A percentile compares a stretch with the other conserved stretches of the same genome.
These are phyloP conservation scores for Imleria badia DNA, from an alignment of 768 basidiomycete genomes.

Conservation along the genomic window DNA sequence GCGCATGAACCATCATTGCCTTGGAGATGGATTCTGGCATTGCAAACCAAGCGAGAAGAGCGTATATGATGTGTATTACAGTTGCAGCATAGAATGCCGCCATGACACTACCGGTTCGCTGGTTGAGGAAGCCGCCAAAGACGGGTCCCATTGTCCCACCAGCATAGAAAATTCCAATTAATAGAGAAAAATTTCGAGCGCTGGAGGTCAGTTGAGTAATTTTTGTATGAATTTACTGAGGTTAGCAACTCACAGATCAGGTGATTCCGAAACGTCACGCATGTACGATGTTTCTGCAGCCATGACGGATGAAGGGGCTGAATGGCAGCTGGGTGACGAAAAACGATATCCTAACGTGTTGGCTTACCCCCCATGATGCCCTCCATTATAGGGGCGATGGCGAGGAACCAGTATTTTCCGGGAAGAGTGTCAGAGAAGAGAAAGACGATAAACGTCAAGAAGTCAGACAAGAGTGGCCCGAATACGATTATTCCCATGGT, in stretches of 20 bases:
- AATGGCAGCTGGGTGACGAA: not conserved
- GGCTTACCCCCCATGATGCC: not conserved
- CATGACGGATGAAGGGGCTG: not conserved
- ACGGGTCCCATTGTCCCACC: not conserved
- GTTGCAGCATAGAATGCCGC: not conserved
- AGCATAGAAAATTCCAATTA: not conserved
- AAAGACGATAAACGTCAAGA: not conserved
- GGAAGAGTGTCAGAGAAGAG: not conserved
- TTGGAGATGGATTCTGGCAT: not conserved
- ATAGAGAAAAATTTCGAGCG: not conserved
- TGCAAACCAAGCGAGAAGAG: not conserved
- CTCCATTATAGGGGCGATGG: not conserved
- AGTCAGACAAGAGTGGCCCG: not conserved
- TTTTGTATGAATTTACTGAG: not conserved
- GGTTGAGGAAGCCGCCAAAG: not conserved
- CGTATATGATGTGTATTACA: not conserved
- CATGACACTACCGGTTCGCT: not conserved
- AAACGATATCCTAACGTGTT: not conserved
- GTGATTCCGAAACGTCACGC: not conserved
- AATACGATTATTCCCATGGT: conserved; percentile 1
- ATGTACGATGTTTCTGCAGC: not conserved
- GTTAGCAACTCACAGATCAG: not conserved
- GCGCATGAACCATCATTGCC: not conserved
- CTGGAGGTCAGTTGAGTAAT: not conserved
- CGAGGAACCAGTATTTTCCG: not conserved